phyloP scores from a whole-genome alignment of 164 flowering plant genomes.

The Vitis amurensis region DNA sequence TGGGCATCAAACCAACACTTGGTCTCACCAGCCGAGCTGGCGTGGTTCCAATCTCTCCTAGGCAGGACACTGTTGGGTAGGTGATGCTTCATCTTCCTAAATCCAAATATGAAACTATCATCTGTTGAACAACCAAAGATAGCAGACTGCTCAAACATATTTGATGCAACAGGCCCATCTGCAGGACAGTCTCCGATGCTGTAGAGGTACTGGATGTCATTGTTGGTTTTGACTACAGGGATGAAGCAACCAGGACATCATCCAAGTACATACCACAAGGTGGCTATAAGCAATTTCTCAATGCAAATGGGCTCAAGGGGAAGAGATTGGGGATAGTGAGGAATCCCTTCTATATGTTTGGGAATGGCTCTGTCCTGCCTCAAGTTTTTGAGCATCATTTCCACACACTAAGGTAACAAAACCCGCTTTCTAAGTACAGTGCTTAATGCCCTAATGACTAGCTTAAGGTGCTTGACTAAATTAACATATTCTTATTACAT shows the following conservation, averaged over 20 bases:
- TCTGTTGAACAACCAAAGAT: no score
- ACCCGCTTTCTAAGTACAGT: not conserved
- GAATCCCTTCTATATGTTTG: conserved; percentile 12
- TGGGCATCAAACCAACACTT: conserved; percentile 30
- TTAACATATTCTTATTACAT: no score
- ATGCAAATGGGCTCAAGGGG: no score
- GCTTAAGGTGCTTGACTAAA: no score
- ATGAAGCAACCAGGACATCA: no score
- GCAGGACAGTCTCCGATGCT: conserved; percentile 6
- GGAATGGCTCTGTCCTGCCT: not conserved
- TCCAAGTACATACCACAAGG: no score
- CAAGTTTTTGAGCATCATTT: conserved; percentile 21
- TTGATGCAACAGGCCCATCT: conserved; percentile 7
- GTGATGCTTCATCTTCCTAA: no score
- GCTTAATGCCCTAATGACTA: not conserved
- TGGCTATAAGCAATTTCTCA: no score
- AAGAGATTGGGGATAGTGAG: not conserved
- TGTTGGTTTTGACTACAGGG: no score
- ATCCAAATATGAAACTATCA: no score
- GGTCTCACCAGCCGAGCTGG: conserved; percentile 32
- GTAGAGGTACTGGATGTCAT: no score
- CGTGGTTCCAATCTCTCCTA: conserved; percentile 17
- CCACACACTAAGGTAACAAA: conserved; percentile 20
- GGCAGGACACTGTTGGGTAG: conserved; percentile 11
- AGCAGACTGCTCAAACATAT: not conserved